Percentiles rank a stretch among this genome's conserved stretches.
phyloP scores from a whole-genome alignment of 495 filamentous ascomycete genomes.

The Penicillium canariense region DNA sequence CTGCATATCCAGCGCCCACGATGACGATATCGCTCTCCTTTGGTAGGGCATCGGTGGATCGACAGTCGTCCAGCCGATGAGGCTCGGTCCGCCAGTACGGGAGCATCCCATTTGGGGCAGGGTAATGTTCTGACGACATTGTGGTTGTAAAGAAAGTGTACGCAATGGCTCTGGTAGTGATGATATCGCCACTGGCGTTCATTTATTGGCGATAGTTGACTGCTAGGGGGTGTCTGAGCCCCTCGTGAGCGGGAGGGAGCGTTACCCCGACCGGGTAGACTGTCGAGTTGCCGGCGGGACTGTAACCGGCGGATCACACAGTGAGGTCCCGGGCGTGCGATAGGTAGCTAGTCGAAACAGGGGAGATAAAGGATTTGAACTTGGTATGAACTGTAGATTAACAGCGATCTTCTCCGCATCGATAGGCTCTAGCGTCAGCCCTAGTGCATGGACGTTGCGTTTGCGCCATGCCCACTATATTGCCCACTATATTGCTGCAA shows the following conservation, averaged over 20 bases:
- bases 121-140: constrained; percentile 20
- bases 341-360: neutral
- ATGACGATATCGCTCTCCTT: constrained; percentile 62
- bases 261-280: constrained; percentile 4
- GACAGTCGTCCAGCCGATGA: constrained; percentile 51
- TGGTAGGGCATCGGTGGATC: constrained; percentile 64
- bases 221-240: neutral
- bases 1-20: constrained; percentile 71
- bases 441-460: too few relatives aligned
- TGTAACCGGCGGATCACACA: neutral
- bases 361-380: neutral
- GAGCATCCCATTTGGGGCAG: constrained; percentile 51
- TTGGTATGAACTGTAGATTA: neutral
- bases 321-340: neutral
- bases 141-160: neutral
- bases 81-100: constrained; percentile 75
- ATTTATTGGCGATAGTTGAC: neutral
- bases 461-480: too few relatives aligned
- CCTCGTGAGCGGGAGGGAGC: neutral
- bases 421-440: neutral
- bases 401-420: neutral
- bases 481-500: too few relatives aligned
- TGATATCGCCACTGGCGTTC: neutral
- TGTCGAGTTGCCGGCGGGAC: constrained; percentile 6
- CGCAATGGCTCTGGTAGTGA: neutral